Percentiles rank a stretch among this genome's conserved stretches.
Evolutionary conservation across 2,329 filamentous ascomycete species (phyloP).

Genomic region (Epichloe gansuensis): DNA sequence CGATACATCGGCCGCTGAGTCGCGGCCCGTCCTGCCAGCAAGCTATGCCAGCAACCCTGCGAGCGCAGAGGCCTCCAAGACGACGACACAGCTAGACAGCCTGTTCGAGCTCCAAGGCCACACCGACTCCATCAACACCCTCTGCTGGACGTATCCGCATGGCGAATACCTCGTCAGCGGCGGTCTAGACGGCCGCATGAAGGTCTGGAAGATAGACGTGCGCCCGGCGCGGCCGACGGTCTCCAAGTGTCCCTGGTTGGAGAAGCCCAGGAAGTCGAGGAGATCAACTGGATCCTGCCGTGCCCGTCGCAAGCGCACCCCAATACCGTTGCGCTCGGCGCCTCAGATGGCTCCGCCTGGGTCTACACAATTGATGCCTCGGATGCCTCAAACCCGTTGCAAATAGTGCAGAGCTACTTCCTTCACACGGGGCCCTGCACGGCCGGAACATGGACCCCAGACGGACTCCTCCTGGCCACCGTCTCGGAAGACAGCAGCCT

Average conservation of each 20-base stretch:
- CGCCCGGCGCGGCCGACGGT: constrained; percentile 28
- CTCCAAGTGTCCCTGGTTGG: constrained; percentile 50
- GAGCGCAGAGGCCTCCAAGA: constrained; percentile 34
- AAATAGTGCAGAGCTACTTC: constrained; percentile 86
- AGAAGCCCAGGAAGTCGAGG: constrained; percentile 79
- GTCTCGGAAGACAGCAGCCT: constrained; percentile 81
- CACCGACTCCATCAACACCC: constrained; percentile 77
- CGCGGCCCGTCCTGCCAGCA: constrained; percentile 58
- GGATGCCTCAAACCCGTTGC: constrained; percentile 48
- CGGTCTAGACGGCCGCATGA: constrained; percentile 74
- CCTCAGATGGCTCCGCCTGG: constrained; percentile 88
- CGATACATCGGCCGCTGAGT: constrained; percentile 54
- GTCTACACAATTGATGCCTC: constrained; percentile 73
- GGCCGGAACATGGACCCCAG: constrained; percentile 80
- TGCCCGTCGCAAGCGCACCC: constrained; percentile 61
- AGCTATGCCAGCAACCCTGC: constrained; percentile 59
- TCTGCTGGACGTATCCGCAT: constrained; percentile 70
- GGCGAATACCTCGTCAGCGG: constrained; percentile 81
- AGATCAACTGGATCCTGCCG: constrained; percentile 80
- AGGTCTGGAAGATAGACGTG: constrained; percentile 49
- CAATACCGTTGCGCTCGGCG: constrained; percentile 79
- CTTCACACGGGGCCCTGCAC: constrained; percentile 78
- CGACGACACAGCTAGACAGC: constrained; percentile 47
- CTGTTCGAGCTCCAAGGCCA: constrained; percentile 78
- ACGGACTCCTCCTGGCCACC: constrained; percentile 76